These are phyloP conservation scores for Blastocystis sp. DNA, from an alignment of 352 stramenopile genomes.

Conservation along the genomic window DNA sequence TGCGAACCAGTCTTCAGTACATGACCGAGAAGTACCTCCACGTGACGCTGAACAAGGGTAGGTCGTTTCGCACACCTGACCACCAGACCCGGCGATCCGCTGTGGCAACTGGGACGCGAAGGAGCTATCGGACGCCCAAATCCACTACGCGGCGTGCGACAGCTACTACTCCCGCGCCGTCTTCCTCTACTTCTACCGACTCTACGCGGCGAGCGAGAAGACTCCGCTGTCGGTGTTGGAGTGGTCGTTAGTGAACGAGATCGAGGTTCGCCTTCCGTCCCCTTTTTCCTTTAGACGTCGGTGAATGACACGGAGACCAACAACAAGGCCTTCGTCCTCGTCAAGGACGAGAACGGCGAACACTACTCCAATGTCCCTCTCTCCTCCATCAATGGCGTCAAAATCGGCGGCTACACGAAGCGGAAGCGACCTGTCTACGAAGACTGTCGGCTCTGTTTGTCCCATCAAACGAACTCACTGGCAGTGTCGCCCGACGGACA, in stretches of 20 bases:
- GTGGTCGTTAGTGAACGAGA: not conserved
- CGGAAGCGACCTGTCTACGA: slow-evolving; percentile 33
- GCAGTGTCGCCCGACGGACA: slow-evolving; percentile 27
- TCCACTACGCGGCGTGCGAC: slow-evolving; percentile 24
- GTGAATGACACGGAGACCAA: not conserved
- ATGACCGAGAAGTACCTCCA: slow-evolving; percentile 33
- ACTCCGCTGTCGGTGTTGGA: slow-evolving; percentile 2
- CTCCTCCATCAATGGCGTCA: not conserved
- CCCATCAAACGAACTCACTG: not conserved
- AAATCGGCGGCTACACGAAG: slow-evolving; percentile 5
- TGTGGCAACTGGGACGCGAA: slow-evolving; percentile 33
- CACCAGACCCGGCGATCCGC: not conserved
- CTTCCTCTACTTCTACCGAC: slow-evolving; percentile 25
- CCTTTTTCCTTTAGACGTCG: not conserved
- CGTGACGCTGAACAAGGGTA: not conserved
- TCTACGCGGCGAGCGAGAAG: not conserved
- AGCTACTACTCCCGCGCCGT: slow-evolving; percentile 40
- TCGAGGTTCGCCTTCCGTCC: not conserved
- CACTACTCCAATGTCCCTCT: not conserved
- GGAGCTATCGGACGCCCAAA: not conserved
- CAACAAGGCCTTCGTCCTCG: not conserved
- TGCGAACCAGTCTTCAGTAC: slow-evolving; percentile 45
- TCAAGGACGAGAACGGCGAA: slow-evolving; percentile 21
- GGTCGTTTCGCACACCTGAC: not conserved
- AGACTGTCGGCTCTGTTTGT: not conserved